Conservation (phyloP, 257 asterid species). For the Apocynum venetum region DNA sequence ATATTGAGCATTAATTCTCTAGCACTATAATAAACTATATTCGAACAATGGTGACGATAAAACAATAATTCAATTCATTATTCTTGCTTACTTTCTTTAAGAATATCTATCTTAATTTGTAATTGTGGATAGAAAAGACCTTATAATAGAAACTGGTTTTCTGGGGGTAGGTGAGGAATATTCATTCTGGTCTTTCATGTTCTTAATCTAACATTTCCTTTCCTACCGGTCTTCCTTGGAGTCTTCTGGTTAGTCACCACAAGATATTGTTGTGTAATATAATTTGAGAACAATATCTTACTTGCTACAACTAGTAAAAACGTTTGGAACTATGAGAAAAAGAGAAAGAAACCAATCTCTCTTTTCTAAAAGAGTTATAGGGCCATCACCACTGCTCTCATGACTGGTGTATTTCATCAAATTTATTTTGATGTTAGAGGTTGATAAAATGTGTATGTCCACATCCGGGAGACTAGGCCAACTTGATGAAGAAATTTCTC, state of each 20-base stretch:
- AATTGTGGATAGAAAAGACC: too few relatives aligned
- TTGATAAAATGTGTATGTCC: neutral
- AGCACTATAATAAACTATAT: too few relatives aligned
- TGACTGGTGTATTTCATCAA: neutral
- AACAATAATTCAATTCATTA: too few relatives aligned
- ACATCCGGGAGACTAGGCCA: neutral
- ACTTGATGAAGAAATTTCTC: neutral
- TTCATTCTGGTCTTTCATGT: neutral
- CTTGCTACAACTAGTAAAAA: neutral
- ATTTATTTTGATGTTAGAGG: neutral
- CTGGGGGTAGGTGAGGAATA: neutral
- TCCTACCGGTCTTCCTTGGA: too few relatives aligned
- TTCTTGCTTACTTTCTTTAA: too few relatives aligned
- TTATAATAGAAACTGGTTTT: too few relatives aligned
- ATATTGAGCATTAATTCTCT: too few relatives aligned
- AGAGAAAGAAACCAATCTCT: neutral
- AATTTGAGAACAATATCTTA: too few relatives aligned
- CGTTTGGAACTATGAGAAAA: neutral
- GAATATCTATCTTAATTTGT: too few relatives aligned
- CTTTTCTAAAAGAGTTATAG: neutral
- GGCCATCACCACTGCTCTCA: neutral
- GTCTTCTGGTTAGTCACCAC: neutral
- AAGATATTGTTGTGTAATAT: neutral
- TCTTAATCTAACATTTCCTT: neutral
- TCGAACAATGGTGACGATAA: too few relatives aligned